phyloP scores from a whole-genome alignment of 306 rosid genomes.

The Fagus sylvatica region DNA sequence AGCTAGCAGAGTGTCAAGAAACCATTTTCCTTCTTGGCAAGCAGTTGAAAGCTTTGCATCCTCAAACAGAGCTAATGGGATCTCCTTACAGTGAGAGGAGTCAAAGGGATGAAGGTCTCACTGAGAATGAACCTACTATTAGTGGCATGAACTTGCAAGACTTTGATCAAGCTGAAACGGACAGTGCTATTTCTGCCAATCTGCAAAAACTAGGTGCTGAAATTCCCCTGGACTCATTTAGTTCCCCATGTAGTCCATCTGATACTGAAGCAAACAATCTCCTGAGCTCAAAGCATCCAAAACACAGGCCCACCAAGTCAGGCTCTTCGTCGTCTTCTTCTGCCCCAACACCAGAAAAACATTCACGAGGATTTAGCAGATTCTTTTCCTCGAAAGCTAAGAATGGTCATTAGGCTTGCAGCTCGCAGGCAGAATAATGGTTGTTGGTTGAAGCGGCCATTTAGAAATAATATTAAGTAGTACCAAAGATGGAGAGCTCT shows the following conservation, averaged over 20 bases:
- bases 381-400: conserved; percentile 91
- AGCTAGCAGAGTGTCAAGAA: conserved; percentile 98
- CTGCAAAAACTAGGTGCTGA: conserved; percentile 49
- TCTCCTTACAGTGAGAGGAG: conserved; percentile 51
- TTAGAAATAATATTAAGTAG: conserved; percentile 40
- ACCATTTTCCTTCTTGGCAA: conserved; percentile 91
- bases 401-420: conserved; percentile 58
- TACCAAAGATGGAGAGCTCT: conserved; percentile 32
- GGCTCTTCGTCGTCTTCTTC: conserved; percentile 72
- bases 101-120: conserved; percentile 48
- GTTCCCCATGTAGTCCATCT: conserved; percentile 56
- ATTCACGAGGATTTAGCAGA: conserved; percentile 79
- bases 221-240: conserved; percentile 55
- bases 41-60: conserved; percentile 82
- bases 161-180: conserved; percentile 50
- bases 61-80: conserved; percentile 60
- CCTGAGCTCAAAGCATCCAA: conserved; percentile 42
- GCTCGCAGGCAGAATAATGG: conserved; percentile 26
- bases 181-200: conserved; percentile 40
- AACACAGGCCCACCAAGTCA: conserved; percentile 75
- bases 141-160: conserved; percentile 51
- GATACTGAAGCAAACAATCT: conserved; percentile 53
- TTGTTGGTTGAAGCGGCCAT: conserved; percentile 24
- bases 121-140: conserved; percentile 51
- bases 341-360: conserved; percentile 86